Evolutionary conservation across 495 filamentous ascomycete species (phyloP).

Genomic region (Penicillium maclennaniae): DNA sequence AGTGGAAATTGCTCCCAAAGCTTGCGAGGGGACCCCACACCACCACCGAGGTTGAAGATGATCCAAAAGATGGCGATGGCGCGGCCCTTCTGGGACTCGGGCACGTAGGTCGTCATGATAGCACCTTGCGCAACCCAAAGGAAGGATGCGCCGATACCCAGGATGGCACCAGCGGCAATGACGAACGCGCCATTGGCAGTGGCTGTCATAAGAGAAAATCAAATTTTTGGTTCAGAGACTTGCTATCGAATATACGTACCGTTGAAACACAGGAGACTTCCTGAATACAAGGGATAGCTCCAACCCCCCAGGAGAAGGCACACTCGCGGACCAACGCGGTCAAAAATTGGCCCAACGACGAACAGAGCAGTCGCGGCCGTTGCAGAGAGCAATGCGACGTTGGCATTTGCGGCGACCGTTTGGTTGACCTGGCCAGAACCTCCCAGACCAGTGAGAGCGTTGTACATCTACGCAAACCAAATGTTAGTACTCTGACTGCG

Average conservation of each 20-base stretch:
- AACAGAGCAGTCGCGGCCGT: conserved; percentile 41
- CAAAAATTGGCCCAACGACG: conserved; percentile 41
- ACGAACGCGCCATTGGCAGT: conserved; percentile 72
- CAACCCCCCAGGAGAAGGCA: conserved; percentile 42
- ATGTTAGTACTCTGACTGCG: not conserved
- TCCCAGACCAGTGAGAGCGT: conserved; percentile 58
- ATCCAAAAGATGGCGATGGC: conserved; percentile 53
- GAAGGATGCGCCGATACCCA: conserved; percentile 49
- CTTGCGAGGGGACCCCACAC: conserved; percentile 48
- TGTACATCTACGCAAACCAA: conserved; percentile 54
- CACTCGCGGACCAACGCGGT: conserved; percentile 37
- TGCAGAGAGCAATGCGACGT: conserved; percentile 36
- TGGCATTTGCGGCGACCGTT: conserved; percentile 41
- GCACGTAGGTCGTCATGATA: conserved; percentile 53
- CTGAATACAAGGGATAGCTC: conserved; percentile 42
- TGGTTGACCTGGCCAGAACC: conserved; percentile 49
- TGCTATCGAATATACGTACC: conserved; percentile 9
- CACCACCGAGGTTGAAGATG: conserved; percentile 52
- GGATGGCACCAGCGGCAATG: conserved; percentile 56
- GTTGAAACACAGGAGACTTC: conserved; percentile 40
- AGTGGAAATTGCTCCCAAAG: conserved; percentile 46
- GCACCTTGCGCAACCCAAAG: conserved; percentile 54
- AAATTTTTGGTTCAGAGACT: not conserved
- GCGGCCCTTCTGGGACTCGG: conserved; percentile 46
- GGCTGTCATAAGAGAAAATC: conserved; percentile 36